Evolutionary conservation across 331 rosid genomes (phyloP).

Genomic region (Dryas integrifolia): DNA sequence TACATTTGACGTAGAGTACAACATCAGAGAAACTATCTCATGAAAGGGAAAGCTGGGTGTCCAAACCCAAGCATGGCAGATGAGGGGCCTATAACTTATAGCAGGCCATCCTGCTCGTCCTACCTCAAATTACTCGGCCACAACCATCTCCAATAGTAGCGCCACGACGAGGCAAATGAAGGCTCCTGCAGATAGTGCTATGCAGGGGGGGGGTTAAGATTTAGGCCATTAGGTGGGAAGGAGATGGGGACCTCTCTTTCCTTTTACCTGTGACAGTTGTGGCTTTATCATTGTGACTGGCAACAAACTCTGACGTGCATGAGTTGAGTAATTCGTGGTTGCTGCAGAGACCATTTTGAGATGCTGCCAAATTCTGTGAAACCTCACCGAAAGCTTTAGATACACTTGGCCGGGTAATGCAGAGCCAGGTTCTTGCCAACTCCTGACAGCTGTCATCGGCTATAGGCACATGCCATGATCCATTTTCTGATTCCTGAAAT

Average conservation of each 20-base stretch:
- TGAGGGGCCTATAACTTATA: not conserved
- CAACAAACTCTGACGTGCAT: constrained; percentile 18
- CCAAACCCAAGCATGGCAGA: not conserved
- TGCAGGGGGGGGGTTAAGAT: not conserved
- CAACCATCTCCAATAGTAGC: not conserved
- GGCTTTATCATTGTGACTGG: constrained; percentile 17
- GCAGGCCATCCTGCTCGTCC: not conserved
- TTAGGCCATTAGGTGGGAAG: constrained; percentile 20
- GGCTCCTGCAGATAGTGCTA: not conserved
- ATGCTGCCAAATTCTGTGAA: constrained; percentile 23
- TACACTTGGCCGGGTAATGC: constrained; percentile 53
- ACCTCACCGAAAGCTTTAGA: constrained; percentile 13
- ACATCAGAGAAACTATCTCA: not conserved
- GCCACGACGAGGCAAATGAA: not conserved
- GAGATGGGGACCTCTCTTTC: constrained; percentile 63
- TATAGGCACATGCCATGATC: constrained; percentile 83
- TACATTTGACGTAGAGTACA: not conserved
- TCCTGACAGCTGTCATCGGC: constrained; percentile 35
- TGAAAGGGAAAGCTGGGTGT: not conserved
- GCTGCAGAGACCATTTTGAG: constrained; percentile 25
- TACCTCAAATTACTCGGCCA: not conserved
- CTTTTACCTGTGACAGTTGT: constrained; percentile 52
- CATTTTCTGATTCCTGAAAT: constrained; percentile 73
- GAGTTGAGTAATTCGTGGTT: not conserved
- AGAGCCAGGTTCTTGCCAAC: constrained; percentile 63